A percentile compares a stretch with the other conserved stretches of the same genome.
phyloP scores from a whole-genome alignment of 177 flowering plant genomes.

The Vitis hybrid region DNA sequence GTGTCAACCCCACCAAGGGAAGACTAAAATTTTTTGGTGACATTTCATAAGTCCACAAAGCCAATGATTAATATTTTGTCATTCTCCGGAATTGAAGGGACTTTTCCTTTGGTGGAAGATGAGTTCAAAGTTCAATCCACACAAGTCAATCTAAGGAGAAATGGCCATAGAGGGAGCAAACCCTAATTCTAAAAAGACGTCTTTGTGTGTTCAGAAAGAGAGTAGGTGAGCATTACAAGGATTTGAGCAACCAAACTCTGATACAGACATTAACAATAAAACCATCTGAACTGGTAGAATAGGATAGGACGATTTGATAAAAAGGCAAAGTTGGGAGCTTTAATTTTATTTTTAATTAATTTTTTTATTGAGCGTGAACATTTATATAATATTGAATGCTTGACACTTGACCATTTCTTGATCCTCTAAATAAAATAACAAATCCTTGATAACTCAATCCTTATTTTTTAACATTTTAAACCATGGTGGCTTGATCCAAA shows the following conservation, averaged over 20 bases:
- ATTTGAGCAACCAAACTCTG: not conserved
- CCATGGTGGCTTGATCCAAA: too few species aligned
- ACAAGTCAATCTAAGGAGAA: constrained; percentile 17
- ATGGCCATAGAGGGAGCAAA: constrained; percentile 6
- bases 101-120: constrained; percentile 2
- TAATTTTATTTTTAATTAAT: constrained; percentile 6
- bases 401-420: not conserved
- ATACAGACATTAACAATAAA: not conserved
- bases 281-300: constrained; percentile 2
- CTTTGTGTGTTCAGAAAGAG: not conserved
- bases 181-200: not conserved
- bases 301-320: constrained; percentile 5
- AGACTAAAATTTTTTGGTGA: constrained; percentile 10
- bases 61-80: constrained; percentile 20
- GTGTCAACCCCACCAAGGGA: constrained; percentile 26
- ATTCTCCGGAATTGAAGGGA: constrained; percentile 11
- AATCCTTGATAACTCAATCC: not conserved
- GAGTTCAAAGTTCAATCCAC: constrained; percentile 5
- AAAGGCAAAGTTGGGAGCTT: not conserved
- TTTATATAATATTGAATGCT: not conserved
- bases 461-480: too few species aligned
- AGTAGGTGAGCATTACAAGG: constrained; percentile 9
- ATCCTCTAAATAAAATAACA: not conserved
- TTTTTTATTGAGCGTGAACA: not conserved
- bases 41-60: constrained; percentile 19